Percentiles rank a stretch among this genome's conserved stretches.
Evolutionary conservation across 148 eudicot species (phyloP).

Genomic region (Silene latifolia): DNA sequence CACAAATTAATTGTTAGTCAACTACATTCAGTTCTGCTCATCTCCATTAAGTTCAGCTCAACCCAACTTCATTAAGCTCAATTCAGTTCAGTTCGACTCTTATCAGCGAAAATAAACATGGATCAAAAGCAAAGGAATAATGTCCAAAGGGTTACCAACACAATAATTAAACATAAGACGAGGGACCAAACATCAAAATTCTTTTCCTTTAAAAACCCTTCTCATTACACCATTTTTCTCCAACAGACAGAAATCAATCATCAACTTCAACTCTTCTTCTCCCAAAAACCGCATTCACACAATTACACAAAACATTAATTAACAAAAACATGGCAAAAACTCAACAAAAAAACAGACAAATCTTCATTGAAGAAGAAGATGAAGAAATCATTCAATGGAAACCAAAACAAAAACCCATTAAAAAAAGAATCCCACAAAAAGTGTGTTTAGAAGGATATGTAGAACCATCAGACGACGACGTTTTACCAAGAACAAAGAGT

Average conservation of each 20-base stretch:
- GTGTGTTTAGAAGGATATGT: slow-evolving; percentile 55
- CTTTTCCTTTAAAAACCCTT: slow-evolving; percentile 12
- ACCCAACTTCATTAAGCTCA: no score
- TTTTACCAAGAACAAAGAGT: slow-evolving; percentile 48
- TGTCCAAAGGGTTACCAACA: not conserved
- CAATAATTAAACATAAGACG: not conserved
- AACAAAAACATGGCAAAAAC: slow-evolving; percentile 16
- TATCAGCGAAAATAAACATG: no score
- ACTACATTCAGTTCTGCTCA: no score
- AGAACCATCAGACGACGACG: slow-evolving; percentile 39
- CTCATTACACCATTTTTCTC: slow-evolving; percentile 2
- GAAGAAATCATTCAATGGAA: slow-evolving; percentile 30
- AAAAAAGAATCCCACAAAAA: slow-evolving; percentile 27
- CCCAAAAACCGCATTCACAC: not conserved
- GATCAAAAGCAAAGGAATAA: not conserved
- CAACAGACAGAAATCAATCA: not conserved
- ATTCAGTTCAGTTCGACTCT: no score
- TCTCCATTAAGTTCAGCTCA: no score
- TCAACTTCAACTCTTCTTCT: not conserved
- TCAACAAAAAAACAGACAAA: slow-evolving; percentile 1
- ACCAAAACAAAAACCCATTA: slow-evolving; percentile 13
- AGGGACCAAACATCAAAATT: slow-evolving; percentile 25
- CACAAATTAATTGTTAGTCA: no score
- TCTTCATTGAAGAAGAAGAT: slow-evolving; percentile 16
- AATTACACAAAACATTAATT: no score